Base-by-base conservation (phyloP, 306 rosid genomes). In the Heteromeles arbutifolia region DNA sequence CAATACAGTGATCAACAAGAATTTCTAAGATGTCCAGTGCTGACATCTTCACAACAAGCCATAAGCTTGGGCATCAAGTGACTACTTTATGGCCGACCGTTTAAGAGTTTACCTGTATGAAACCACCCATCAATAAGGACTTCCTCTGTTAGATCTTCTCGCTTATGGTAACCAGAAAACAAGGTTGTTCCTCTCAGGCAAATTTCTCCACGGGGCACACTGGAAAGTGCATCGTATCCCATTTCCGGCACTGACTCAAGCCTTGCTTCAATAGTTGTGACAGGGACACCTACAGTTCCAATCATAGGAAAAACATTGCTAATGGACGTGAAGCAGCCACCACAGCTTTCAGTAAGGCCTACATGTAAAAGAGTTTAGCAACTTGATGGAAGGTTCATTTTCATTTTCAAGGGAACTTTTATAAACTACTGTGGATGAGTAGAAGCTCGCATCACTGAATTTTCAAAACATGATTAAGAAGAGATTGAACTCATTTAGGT, bases 301-400 rank as follows among this genome's bases (percentile, higher is more conserved):
- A 77, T 78, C 97, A 93, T 93, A 44, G 90, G 83, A 76, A 56
- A 89, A 64, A 89, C 90, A 83, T 93, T 86, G 28, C 87, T 90
- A 15, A 93, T 84, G 21, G 93, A 91, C 11, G 98, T 81, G 79
- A 93, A 81, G 83, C 96, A 82, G 70, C 98, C 97, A 32, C 89
- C 97, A 83, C 93, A 87, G 79, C 97, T 93, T 78, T 91, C 98
- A 9, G 98, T 89, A 37, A 93, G 98, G 63, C 98, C 97, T 93
- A 78, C 65, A 77, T 48, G 50, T 31, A 64, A 29, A 78, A 66
- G n/a, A 57, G 44, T 24, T 26, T 17, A 21, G 65, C 45, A 63
- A 68, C 57, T 29, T 70, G 32, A 75, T 76, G 21, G 57, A 71
- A 18, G 18, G 14, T 1, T 2, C 18, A 18, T 8, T 37, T 12